Evolutionary conservation across 441 rosid genomes (phyloP).

Genomic region (Adansonia madagascariensis): DNA sequence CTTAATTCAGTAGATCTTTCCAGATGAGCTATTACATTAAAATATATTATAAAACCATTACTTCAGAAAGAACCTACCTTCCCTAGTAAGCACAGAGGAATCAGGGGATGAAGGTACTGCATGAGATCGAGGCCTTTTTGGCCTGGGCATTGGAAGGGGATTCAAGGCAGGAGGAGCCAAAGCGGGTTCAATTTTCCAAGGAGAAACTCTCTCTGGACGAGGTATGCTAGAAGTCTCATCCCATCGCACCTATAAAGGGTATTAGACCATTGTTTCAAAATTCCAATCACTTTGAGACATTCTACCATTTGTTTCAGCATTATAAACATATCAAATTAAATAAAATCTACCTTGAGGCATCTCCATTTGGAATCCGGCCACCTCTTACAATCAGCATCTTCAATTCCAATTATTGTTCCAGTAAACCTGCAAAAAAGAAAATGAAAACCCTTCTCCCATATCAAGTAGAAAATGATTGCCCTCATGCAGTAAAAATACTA

Average conservation of each 20-base stretch:
- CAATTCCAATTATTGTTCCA: slow-evolving; percentile 91
- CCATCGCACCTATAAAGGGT: slow-evolving; percentile 80
- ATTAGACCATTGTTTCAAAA: slow-evolving; percentile 24
- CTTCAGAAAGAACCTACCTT: slow-evolving; percentile 51
- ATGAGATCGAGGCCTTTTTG: slow-evolving; percentile 79
- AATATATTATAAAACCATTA: background rate
- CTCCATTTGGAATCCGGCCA: slow-evolving; percentile 97
- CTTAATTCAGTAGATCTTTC: slow-evolving; percentile 10
- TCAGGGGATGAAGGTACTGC: slow-evolving; percentile 66
- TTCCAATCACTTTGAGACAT: background rate
- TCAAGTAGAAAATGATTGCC: background rate
- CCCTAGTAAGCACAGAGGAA: slow-evolving; percentile 74
- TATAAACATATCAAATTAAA: background rate
- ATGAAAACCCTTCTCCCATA: background rate
- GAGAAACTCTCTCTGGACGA: slow-evolving; percentile 95
- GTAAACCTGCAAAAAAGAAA: slow-evolving; percentile 62
- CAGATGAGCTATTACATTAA: too few relatives aligned
- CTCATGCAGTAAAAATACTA: background rate
- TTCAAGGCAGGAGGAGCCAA: slow-evolving; percentile 81
- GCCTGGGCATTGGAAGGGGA: slow-evolving; percentile 77
- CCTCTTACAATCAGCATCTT: slow-evolving; percentile 69
- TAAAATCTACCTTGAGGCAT: slow-evolving; percentile 71
- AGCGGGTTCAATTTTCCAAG: slow-evolving; percentile 97
- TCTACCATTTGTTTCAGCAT: background rate
- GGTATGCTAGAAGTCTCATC: slow-evolving; percentile 81